Evolutionary conservation across 345 rosid genomes (phyloP), one percentile per base, ranked within the genome.

Genomic region (Heritiera littoralis): DNA sequence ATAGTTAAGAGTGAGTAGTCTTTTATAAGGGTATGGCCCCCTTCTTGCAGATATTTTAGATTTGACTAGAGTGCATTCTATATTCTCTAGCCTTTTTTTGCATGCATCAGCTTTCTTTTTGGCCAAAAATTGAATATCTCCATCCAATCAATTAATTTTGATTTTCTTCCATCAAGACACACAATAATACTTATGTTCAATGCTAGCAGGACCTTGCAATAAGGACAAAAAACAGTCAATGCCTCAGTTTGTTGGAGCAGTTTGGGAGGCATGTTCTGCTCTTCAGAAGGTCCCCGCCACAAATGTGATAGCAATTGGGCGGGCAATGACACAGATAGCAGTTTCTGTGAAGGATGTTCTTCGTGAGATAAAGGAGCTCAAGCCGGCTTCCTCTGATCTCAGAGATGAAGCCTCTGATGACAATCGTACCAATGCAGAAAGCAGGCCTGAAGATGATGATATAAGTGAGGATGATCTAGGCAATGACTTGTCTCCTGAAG

Each of bases 351-450:
- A 92, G 86, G 98, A 96, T 86, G 99, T 92, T 81, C 89, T 96
- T 77, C 91, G 97, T 32, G 98, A 96, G 90, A 89, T 96, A 93
- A 90, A 93, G 77, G 99, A 96, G 86, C 95, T 96, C 45, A 94
- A 90, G 83, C 94, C 95, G 60, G 89, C 82, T 69, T 80, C 86
- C 41, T 76, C 82, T 60, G 43, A 84, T 61, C 76, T 72, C 7
- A 61, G 40, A 13, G 73, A 78, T 64, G 93, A 87, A 76, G 80
- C 85, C 73, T 80, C 86, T 78, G 81, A 84, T 77, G 80, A 72
- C 77, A 73, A 61, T 35, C 75, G 76, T 67, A 59, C 35, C 58
- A 55, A 80, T 40, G 80, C 76, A 49, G 89, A 82, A 56, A 74
- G 38, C 2, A 77, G 11, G 49, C 23, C 66, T 74, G 79, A 17